Evolutionary conservation across 352 stramenopile genomes (phyloP).

Genomic region (Globisporangium spinosum): DNA sequence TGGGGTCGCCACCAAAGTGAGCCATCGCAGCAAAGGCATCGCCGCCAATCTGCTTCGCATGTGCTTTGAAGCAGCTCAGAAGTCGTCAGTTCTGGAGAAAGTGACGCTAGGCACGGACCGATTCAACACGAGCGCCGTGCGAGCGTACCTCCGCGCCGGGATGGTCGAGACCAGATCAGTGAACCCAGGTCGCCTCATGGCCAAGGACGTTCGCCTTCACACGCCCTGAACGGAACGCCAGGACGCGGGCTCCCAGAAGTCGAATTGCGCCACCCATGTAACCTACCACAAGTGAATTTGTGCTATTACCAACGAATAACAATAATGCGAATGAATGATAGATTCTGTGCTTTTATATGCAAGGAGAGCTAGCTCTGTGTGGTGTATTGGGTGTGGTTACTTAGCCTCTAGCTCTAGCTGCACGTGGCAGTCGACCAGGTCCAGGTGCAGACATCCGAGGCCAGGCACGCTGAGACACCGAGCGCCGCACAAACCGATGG

Average conservation of each 20-base stretch:
- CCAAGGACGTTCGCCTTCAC: background rate
- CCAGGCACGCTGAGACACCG: background rate
- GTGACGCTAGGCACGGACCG: conserved; percentile 4
- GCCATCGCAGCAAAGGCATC: background rate
- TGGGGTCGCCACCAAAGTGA: background rate
- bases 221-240: background rate
- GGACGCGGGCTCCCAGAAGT: background rate
- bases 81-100: background rate
- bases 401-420: background rate
- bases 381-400: background rate
- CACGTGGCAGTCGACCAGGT: background rate
- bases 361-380: background rate
- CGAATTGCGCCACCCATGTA: background rate
- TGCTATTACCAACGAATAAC: background rate
- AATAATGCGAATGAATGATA: background rate
- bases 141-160: background rate
- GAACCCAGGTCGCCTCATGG: background rate
- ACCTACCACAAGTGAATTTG: background rate
- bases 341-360: background rate
- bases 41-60: background rate
- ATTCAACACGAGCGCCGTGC: conserved; percentile 5
- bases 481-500: background rate
- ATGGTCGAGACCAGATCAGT: conserved; percentile 7
- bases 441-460: background rate
- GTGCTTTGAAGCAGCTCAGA: background rate